These are phyloP conservation scores for Penicillium coprophilum DNA, from an alignment of 495 filamentous ascomycete species.

Conservation along the genomic window DNA sequence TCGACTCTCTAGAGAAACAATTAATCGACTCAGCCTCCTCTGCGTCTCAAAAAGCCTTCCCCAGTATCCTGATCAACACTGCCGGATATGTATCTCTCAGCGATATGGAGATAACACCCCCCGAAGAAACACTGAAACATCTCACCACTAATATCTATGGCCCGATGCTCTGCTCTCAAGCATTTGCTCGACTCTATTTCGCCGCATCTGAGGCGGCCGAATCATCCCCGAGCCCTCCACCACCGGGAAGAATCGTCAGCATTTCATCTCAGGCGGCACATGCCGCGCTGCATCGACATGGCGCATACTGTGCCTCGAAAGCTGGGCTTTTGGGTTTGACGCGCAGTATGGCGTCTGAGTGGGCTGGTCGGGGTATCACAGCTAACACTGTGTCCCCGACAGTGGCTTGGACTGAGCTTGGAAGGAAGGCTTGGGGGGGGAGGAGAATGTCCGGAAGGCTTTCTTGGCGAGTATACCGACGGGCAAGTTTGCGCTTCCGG, in stretches of 20 bases:
- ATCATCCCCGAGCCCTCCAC: slow-evolving; percentile 21
- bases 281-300: slow-evolving; percentile 39
- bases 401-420: slow-evolving; percentile 43
- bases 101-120: slow-evolving; percentile 38
- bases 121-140: slow-evolving; percentile 42
- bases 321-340: slow-evolving; percentile 47
- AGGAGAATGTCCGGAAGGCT: slow-evolving; percentile 29
- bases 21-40: slow-evolving; percentile 18
- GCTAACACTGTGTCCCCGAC: slow-evolving; percentile 42
- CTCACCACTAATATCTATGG: slow-evolving; percentile 40
- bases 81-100: slow-evolving; percentile 46
- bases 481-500: slow-evolving; percentile 45
- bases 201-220: slow-evolving; percentile 19
- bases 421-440: slow-evolving; percentile 45
- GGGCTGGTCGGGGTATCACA: slow-evolving; percentile 38
- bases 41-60: slow-evolving; percentile 21
- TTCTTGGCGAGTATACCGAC: slow-evolving; percentile 40
- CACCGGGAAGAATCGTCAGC: slow-evolving; percentile 40
- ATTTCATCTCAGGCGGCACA: slow-evolving; percentile 43
- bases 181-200: slow-evolving; percentile 41
- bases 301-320: slow-evolving; percentile 52
- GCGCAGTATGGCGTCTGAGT: slow-evolving; percentile 50
- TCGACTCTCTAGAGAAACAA: slow-evolving; percentile 25
- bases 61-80: slow-evolving; percentile 43
- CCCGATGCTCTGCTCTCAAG: slow-evolving; percentile 45